Evolutionary conservation across 2,329 filamentous ascomycete species (phyloP), one percentile per base, ranked within the genome.

Genomic region (Aureobasidium uvarum): DNA sequence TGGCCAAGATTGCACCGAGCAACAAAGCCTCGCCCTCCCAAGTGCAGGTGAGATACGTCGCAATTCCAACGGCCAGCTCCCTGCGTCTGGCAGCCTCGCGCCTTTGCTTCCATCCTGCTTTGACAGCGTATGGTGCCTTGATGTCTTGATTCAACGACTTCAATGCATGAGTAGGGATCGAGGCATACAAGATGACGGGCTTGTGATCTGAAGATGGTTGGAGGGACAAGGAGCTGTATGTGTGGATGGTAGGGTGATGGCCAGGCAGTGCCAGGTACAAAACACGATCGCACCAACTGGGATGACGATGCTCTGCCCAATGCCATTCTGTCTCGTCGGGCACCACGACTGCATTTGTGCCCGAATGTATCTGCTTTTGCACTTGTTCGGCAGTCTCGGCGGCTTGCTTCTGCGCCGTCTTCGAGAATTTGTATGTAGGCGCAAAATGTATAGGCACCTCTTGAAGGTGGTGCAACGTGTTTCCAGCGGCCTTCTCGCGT

Each of bases 261-360:
- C 86, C 25, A 83, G 78, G 70, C 11, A 74, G 69, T 2, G 73
- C 72, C 2, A 94, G 81, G 76, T 87, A 98, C 23, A 98, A 80
- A 23, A 98, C 88, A 3, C 95, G 86, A 76, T 98, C 95, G 72
- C 92, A 96, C 95, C 94, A 98, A 72, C 89, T 88, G 1, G 95
- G 93, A 83, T 91, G 96, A 52, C 95, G 87, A 74, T 96, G 90
- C 66, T 82, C 81, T 8, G 92, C 90, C 85, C 92, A 97, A 38
- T 81, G 78, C 88, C 89, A 94, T 13, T 83, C 77, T 48, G 69
- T 50, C 59, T 70, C 68, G 20, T 73, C 59, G 18, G 59, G 50
- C 71, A 51, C 70, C 68, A 16, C 74, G 70, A 23, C 48, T 64
- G 20, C 14, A 67, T 66, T 64, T 13, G 56, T 50, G 28, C 28